A percentile compares a stretch with the other conserved stretches of the same genome.
Evolutionary conservation across 768 basidiomycete genomes (phyloP).

Genomic region (Lentinula sp.): DNA sequence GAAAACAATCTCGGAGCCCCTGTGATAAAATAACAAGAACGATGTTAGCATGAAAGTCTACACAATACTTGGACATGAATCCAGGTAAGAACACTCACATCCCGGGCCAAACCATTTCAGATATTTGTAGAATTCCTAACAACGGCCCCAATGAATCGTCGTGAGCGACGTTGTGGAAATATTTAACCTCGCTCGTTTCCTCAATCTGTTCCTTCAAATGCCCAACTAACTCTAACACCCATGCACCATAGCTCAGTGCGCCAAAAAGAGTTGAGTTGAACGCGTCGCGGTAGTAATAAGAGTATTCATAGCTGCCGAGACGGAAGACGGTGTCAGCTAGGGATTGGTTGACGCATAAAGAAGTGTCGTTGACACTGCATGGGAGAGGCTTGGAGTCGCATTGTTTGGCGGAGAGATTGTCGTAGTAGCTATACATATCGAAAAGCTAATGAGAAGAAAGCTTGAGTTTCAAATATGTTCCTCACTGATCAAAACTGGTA

Average conservation of each 20-base stretch:
- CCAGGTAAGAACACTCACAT: conserved; percentile 24
- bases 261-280: conserved; percentile 36
- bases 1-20: conserved; percentile 46
- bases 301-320: conserved; percentile 58
- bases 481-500: conserved; percentile 43
- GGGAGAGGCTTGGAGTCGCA: conserved; percentile 41
- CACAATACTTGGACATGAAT: neutral
- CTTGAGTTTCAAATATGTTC: neutral
- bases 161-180: conserved; percentile 43
- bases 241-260: conserved; percentile 39
- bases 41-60: neutral
- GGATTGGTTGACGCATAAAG: conserved; percentile 35
- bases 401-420: conserved; percentile 44
- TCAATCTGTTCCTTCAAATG: conserved; percentile 31
- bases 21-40: conserved; percentile 6
- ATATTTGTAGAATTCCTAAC: conserved; percentile 43
- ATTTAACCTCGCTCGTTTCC: conserved; percentile 32
- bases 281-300: conserved; percentile 42
- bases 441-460: neutral
- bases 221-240: conserved; percentile 36
- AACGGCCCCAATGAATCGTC: conserved; percentile 45
- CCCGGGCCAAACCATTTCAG: conserved; percentile 50
- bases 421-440: conserved; percentile 33
- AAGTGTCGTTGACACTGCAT: conserved; percentile 37
- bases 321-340: conserved; percentile 46